Base-by-base conservation (phyloP, 1,284 basidiomycete species). In the Cryptococcus jaspeensis region DNA sequence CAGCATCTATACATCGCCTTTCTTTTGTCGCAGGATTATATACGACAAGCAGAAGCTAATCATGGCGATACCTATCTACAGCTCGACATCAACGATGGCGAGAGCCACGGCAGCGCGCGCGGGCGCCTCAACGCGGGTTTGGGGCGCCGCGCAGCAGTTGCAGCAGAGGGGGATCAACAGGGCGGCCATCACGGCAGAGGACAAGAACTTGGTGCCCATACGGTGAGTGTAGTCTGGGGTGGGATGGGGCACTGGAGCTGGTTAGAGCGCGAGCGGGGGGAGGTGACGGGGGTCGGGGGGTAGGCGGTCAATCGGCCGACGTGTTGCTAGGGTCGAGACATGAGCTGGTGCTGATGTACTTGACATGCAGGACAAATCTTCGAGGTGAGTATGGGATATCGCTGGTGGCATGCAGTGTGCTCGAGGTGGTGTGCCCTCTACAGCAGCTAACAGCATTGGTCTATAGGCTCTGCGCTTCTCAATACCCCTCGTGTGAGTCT, bases 401-500 rank as follows among this genome's bases (percentile, higher is more conserved):
- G 4, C 28, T 9, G 9, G 28, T 9, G 28, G 28, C 28, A 4
- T 32, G 9, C 4, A 9, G 28, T 9, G 4, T 32, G 28, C 28
- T 9, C 9, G 28, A 9, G 9, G 28, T 4, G 28, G 9, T 8
- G 42, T 42, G 39, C n/a, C 15, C 35, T 22, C 44, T 23, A 3
- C 20, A 9, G 22, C 5, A 46, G 47, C 22, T 48, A 20, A 39
- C 25, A 36, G 47, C 16, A 36, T 23, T 9, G 47, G 54, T 18
- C 55, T 51, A 43, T 53, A 65, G 55, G 56, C 22, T 73, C 72
- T 9, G 64, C 63, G 9, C 60, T 76, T n/a, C 61, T 76, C 12
- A 75, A 75, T 48, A 73, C 71, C 28, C 70, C 73, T 32, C 57
- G 69, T 45, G 68, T 73, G 51, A 58, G 71, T 66, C 25, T 38